A percentile compares a stretch with the other conserved stretches of the same genome.
Conservation (phyloP, 75 land plant species). For the Selaginella tamariscina region DNA sequence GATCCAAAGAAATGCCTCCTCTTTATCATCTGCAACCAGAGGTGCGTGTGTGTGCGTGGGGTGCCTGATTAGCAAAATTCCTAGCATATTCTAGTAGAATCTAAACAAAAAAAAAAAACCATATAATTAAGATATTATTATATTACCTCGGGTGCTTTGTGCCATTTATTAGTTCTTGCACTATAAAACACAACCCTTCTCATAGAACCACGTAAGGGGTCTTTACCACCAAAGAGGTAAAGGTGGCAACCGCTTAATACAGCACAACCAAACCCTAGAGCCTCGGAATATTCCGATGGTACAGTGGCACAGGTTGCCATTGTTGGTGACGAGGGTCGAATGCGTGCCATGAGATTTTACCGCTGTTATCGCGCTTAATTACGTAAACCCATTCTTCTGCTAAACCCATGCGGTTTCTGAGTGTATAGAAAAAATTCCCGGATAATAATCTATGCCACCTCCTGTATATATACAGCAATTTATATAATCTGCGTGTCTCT, state of each 20-base stretch:
- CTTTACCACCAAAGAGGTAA: constrained; percentile 81
- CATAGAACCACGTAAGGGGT: constrained; percentile 55
- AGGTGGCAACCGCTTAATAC: constrained; percentile 80
- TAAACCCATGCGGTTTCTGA: constrained; percentile 40
- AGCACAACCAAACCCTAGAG: constrained; percentile 70
- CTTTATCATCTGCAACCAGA: constrained; percentile 61
- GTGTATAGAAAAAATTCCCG: constrained; percentile 59
- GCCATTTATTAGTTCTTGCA: constrained; percentile 75
- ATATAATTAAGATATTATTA: too few species aligned
- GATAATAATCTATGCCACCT: constrained; percentile 55
- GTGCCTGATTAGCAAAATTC: too few species aligned
- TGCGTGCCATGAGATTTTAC: constrained; percentile 57
- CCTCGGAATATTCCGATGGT: constrained; percentile 51
- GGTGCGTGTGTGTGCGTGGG: too few species aligned
- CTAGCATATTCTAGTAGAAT: too few species aligned
- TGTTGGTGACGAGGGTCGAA: constrained; percentile 62
- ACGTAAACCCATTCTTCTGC: constrained; percentile 79
- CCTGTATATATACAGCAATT: too few species aligned
- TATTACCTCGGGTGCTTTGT: constrained; percentile 78
- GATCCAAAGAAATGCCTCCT: constrained; percentile 57
- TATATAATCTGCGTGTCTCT: too few species aligned
- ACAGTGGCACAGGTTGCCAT: constrained; percentile 84
- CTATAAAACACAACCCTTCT: constrained; percentile 64
- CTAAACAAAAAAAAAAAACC: too few species aligned
- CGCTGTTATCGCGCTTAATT: constrained; percentile 45